These are phyloP conservation scores for Eucalyptus marginata DNA, from an alignment of 345 rosid genomes.

Conservation along the genomic window DNA sequence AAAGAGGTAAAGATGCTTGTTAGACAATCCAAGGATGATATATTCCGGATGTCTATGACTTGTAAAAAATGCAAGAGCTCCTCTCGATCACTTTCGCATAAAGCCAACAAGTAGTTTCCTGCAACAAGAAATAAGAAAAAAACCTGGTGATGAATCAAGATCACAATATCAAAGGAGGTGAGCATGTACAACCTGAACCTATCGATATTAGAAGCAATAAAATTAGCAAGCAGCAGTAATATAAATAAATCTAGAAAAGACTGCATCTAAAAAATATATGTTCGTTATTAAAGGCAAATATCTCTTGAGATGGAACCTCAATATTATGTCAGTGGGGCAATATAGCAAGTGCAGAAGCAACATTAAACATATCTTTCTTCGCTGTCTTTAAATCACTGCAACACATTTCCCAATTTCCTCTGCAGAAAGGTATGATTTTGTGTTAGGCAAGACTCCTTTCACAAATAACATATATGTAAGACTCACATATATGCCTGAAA, in stretches of 20 bases:
- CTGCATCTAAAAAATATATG: background rate
- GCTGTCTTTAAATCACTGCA: background rate
- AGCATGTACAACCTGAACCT: background rate
- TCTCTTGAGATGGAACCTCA: background rate
- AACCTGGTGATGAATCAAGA: background rate
- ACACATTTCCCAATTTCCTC: background rate
- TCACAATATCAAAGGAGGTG: background rate
- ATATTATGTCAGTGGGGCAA: background rate
- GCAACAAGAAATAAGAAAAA: constrained; percentile 8
- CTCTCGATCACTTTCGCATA: constrained; percentile 46
- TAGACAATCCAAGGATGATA: constrained; percentile 26
- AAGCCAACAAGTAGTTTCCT: constrained; percentile 71
- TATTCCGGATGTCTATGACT: constrained; percentile 34
- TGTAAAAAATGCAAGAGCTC: constrained; percentile 50
- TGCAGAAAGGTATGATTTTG: background rate
- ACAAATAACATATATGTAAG: background rate
- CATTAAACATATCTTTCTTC: background rate
- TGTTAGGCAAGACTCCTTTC: background rate
- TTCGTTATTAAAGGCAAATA: background rate
- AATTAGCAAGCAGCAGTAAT: background rate
- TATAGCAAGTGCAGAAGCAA: background rate
- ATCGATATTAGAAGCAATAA: background rate
- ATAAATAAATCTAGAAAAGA: background rate
- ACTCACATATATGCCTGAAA: background rate
- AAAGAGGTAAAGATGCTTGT: constrained; percentile 41